Evolutionary conservation across 192 early-diverging fungal species (phyloP), one percentile per base, ranked within the genome.

Genomic region (Entomortierella beljakovae): DNA sequence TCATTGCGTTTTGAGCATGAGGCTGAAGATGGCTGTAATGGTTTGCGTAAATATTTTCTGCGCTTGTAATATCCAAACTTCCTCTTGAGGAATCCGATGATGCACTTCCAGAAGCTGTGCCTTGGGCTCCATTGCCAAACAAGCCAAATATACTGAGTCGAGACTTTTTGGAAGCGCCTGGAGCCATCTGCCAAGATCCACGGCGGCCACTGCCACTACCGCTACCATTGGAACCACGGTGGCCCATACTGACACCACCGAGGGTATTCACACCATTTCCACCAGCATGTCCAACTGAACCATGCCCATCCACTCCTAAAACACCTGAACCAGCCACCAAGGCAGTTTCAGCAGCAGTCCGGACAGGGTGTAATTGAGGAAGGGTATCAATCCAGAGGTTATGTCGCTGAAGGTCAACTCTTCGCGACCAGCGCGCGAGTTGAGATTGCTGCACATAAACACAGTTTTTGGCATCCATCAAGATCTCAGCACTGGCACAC

Each of bases 401-500:
- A 37, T 79, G 75, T 35, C 75, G 66, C n/a, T 79, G 75, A 48
- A 79, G 46, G 31, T 79, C 75, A 7, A 79, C 75, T 46, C 75
- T 48, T 6, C 68, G 61, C 13, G 67, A 70, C 75, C 75, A 79
- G 13, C 75, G 66, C 3, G 75, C 67, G 35, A 79, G 50, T 33
- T 79, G 75, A 29, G 75, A 79, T 50, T 79, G 75, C 15, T 79
- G 75, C 0, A 79, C 75, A 61, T 70, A 79, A 31, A 79, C 75
- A 42, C 75, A 79, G 75, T 79, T 79, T 42, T 70, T 79, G 49
- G 75, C 75, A 34, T 79, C 75, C 75, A 79, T 79, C 34, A 79
- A 28, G 20, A 79, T 79, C 62, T 79, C 75, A 11, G 75, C 75
- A 49, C 68, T 79, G 0, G 75, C 75, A 28, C 75, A 79, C 40